phyloP scores from a whole-genome alignment of 129 eudicot genomes.

The Chrysanthemum makinoi region DNA sequence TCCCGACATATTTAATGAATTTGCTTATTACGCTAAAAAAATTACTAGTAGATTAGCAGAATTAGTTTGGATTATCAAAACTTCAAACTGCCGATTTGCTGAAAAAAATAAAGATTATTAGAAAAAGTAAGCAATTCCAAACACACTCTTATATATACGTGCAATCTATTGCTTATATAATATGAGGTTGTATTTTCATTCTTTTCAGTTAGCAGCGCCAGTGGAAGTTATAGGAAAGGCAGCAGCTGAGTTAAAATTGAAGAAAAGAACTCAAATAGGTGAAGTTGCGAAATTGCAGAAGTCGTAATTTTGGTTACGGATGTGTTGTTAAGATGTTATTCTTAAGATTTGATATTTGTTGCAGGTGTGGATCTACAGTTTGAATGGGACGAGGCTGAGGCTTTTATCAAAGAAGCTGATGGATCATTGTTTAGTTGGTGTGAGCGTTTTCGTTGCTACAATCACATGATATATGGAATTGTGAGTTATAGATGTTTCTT shows the following conservation, averaged over 20 bases:
- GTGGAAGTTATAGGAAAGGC: slow-evolving; percentile 69
- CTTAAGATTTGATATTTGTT: slow-evolving; percentile 19
- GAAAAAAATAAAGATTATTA: too few species aligned
- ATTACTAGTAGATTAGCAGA: too few species aligned
- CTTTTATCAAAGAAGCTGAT: slow-evolving; percentile 69
- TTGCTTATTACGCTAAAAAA: too few species aligned
- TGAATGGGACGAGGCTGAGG: slow-evolving; percentile 89
- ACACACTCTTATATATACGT: neutral
- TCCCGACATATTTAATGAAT: too few species aligned
- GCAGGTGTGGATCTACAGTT: slow-evolving; percentile 89
- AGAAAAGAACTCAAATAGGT: slow-evolving; percentile 85
- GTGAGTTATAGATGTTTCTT: slow-evolving; percentile 42
- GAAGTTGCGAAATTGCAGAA: neutral
- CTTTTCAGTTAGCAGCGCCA: slow-evolving; percentile 81
- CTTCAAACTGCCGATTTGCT: too few species aligned
- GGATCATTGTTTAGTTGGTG: slow-evolving; percentile 97
- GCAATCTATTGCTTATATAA: slow-evolving; percentile 4
- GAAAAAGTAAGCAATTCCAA: too few species aligned
- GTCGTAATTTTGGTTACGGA: neutral
- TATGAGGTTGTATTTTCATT: neutral
- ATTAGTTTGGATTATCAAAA: too few species aligned
- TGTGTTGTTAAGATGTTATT: slow-evolving; percentile 2
- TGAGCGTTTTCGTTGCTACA: slow-evolving; percentile 81
- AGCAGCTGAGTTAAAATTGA: slow-evolving; percentile 72
- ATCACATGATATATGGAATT: slow-evolving; percentile 71